Conservation (phyloP, 2,329 filamentous ascomycete species). For the Tolypocladium tundrense region DNA sequence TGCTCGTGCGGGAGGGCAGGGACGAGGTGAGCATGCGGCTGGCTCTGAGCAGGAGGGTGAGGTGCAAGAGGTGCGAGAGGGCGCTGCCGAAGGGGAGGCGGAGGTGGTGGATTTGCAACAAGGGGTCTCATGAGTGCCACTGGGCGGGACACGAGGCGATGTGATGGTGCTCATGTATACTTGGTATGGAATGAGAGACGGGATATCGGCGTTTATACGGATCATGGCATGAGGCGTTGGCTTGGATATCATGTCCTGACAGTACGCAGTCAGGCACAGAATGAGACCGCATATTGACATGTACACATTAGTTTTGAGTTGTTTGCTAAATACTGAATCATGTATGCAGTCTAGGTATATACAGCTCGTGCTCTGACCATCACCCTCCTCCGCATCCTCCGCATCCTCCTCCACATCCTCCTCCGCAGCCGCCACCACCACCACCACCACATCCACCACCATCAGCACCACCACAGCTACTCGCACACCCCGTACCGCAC, state of each 20-base stretch:
- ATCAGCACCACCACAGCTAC: slow-evolving; percentile 3
- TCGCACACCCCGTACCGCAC: slow-evolving; percentile 13
- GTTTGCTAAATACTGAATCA: no score
- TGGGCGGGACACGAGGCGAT: slow-evolving; percentile 7
- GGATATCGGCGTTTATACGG: no score
- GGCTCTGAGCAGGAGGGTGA: slow-evolving; percentile 2
- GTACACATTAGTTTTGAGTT: no score
- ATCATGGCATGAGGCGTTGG: no score
- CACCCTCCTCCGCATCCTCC: slow-evolving; percentile 8
- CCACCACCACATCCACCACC: slow-evolving; percentile 3
- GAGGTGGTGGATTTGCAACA: slow-evolving; percentile 9
- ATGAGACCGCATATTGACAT: no score
- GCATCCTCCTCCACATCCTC: slow-evolving; percentile 9
- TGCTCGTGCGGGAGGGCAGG: slow-evolving; percentile 3
- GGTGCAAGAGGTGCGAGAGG: slow-evolving; percentile 6
- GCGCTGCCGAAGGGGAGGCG: slow-evolving; percentile 1
- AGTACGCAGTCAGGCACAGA: no score
- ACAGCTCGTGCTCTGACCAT: no score
- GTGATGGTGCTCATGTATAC: background rate
- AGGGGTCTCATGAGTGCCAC: slow-evolving; percentile 6
- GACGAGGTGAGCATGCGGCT: slow-evolving; percentile 1
- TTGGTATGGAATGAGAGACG: no score
- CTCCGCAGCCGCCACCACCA: slow-evolving; percentile 4
- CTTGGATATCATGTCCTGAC: no score
- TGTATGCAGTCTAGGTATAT: background rate